Percentiles rank a stretch among this genome's conserved stretches.
These are phyloP conservation scores for Papilionanthe hybrid DNA, from an alignment of 116 monocot species.

Conservation along the genomic window DNA sequence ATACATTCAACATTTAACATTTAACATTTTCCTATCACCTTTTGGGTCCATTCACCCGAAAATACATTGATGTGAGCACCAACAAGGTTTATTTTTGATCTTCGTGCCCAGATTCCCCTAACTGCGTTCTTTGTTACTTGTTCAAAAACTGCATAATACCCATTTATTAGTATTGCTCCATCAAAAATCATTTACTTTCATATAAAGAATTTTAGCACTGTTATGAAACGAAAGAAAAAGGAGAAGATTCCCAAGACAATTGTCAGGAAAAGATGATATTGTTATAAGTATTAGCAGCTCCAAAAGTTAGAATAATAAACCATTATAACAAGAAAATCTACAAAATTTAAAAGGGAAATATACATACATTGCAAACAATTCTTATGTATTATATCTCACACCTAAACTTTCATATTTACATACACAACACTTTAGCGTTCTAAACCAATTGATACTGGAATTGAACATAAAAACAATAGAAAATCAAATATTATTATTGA, in stretches of 20 bases:
- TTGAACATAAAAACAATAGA: too few species aligned
- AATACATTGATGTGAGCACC: conserved; percentile 99
- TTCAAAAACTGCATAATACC: conserved; percentile 67
- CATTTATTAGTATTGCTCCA: conserved; percentile 6
- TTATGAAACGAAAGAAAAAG: not conserved
- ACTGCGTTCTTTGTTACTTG: conserved; percentile 92
- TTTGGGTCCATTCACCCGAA: conserved; percentile 98
- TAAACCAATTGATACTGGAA: too few species aligned
- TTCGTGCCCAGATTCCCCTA: conserved; percentile 84
- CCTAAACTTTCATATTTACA: too few species aligned
- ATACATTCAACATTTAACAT: not conserved
- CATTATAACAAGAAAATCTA: not conserved
- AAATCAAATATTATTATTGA: too few species aligned
- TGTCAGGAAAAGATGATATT: not conserved
- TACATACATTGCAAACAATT: too few species aligned
- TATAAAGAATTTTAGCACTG: not conserved
- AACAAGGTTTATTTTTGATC: conserved; percentile 89
- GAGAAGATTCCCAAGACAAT: not conserved
- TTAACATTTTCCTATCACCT: conserved; percentile 27
- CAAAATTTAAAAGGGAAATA: not conserved
- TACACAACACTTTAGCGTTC: too few species aligned
- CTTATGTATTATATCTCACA: too few species aligned
- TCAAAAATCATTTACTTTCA: not conserved
- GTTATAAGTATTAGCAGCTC: not conserved
- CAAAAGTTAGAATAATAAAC: not conserved